Evolutionary conservation across 2,329 filamentous ascomycete species (phyloP), one percentile per base, ranked within the genome.

Genomic region (Dothistroma septosporum): DNA sequence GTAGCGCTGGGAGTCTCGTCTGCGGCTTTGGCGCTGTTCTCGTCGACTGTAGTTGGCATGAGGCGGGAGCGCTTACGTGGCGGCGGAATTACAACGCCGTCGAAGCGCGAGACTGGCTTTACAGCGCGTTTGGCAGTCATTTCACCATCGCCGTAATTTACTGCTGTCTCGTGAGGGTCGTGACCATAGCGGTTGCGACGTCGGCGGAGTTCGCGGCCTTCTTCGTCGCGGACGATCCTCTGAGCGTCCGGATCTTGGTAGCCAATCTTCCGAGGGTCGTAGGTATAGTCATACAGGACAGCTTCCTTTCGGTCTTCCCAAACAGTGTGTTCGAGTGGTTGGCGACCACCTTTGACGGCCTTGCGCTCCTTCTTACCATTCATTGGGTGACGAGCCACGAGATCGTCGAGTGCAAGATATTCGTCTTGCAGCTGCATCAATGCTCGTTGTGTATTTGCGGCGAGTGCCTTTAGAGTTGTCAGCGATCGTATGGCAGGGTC

Each of bases 221-320:
- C 75, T 32, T 73, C 75, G 46, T 80, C 78, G 56, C 76, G 75
- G 2, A 78, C 75, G 53, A 78, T 76, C 35, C 76, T 74, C 63
- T 87, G 84, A 1, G 76, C 71, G 60, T 84, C 84, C 0, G 85
- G 82, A 67, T 86, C 81, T 64, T 86, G 84, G 57, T 74, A 76
- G n/a, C 80, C 79, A 49, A 75, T 66, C 60, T 78, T 80, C 66
- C 82, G 82, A 0, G 80, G 72, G 62, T 84, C 82, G 69, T 83
- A 83, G 35, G 77, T 78, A 70, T 86, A 87, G 58, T 83, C 82
- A 68, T 87, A 87, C 0, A 87, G 73, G 60, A 81, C 80, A 0
- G 84, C 80, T 73, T 87, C 84, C 65, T 85, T 85, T 72, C 81
- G 81, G 65, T 85, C 84, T 67, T 85, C 83, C 62, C 79, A 85